Base-by-base conservation (phyloP, 345 rosid species). In the Passiflora organensis region DNA sequence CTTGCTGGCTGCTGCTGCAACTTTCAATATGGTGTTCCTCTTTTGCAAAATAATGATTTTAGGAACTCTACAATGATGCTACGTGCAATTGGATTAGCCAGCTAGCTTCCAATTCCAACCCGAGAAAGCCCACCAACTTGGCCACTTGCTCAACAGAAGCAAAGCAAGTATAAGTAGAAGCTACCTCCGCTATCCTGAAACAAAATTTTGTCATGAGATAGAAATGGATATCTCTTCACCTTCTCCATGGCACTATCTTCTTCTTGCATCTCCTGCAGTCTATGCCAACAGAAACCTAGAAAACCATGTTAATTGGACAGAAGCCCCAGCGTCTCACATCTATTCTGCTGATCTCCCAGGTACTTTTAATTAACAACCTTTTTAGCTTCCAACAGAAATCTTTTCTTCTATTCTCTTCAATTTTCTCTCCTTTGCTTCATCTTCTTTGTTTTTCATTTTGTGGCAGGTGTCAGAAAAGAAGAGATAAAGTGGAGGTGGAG, bases 401-500 rank as follows among this genome's bases (percentile, higher is more conserved):
- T 10, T 39, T 39, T 39, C 43, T 39, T 39, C 12, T 19, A 11
- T 14, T 14, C 39, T 52, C 38, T 38, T 39, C 17, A 5, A n/a
- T 12, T 39, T 28, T 59, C 3, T 21, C 52, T 6, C 56, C 53
- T 45, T 1, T 28, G 24, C 50, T 17, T 18, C 17, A 25, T 20
- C n/a, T 36, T 25, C 22, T 16, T 50, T 55, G 22, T 9, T 14
- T 48, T 53, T 37, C 15, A 16, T 53, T 37, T 14, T 50, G 32
- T n/a, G 53, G 53, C 62, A 85, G 96, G 94, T 45, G 79, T 80
- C 67, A 85, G 76, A 69, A 88, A 83, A 66, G 86, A 83, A 43
- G 91, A 88, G 55, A 85, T 83, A 81, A 65, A 32, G 91, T 83
- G 44, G 91, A 85, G 64, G 78, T 89, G 8, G 91, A 89, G 78